phyloP scores from a whole-genome alignment of 192 early-diverging fungal species.

The Obelidium mucronatum region DNA sequence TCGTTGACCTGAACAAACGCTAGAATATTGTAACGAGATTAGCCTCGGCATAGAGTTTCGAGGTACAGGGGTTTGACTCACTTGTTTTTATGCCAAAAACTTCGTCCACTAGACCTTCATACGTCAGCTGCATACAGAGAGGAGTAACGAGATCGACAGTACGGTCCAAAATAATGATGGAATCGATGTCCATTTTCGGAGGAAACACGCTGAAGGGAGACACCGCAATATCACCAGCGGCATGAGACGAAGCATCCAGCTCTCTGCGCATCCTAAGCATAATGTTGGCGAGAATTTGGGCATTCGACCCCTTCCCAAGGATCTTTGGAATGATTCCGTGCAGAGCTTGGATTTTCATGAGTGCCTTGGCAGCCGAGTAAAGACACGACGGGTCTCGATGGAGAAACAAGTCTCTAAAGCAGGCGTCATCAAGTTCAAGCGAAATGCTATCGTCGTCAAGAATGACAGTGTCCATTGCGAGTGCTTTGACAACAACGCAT shows the following conservation, averaged over 20 bases:
- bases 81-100: conserved; percentile 80
- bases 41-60: no score
- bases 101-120: conserved; percentile 97
- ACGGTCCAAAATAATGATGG: conserved; percentile 90
- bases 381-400: conserved; percentile 80
- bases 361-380: conserved; percentile 74
- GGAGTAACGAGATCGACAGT: conserved; percentile 91
- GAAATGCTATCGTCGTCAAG: conserved; percentile 91
- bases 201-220: conserved; percentile 62
- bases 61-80: conserved; percentile 28
- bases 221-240: neutral
- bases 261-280: conserved; percentile 86
- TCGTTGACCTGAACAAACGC: conserved; percentile 37
- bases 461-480: conserved; percentile 88
- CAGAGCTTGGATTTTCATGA: conserved; percentile 90
- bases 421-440: conserved; percentile 78
- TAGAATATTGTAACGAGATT: conserved; percentile 27
- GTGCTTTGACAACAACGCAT: conserved; percentile 85
- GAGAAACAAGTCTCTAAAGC: conserved; percentile 85
- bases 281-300: conserved; percentile 77
- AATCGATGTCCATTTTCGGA: conserved; percentile 61
- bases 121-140: conserved; percentile 93
- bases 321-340: conserved; percentile 92
- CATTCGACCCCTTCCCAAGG: conserved; percentile 86
- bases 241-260: conserved; percentile 46